Conservation (phyloP, 2,329 filamentous ascomycete genomes). For the Cylindrodendrum hubeiense region DNA sequence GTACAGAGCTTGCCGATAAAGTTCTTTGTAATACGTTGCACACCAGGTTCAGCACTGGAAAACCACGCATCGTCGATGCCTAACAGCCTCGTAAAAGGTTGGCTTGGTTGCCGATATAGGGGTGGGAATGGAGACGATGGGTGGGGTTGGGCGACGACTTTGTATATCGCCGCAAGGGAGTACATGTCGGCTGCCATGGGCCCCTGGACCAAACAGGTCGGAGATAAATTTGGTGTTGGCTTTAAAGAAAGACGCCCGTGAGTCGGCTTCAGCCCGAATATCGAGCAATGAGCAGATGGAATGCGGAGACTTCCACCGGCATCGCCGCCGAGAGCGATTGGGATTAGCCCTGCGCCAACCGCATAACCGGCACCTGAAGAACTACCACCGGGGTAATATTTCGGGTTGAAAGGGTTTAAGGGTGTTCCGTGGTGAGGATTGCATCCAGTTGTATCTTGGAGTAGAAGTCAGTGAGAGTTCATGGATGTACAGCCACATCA, state of each 20-base stretch:
- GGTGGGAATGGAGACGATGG: constrained; percentile 67
- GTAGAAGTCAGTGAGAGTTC: constrained; percentile 24
- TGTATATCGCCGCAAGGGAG: constrained; percentile 75
- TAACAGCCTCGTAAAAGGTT: constrained; percentile 60
- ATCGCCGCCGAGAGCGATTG: constrained; percentile 79
- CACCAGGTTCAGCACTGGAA: constrained; percentile 54
- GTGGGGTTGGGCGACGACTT: constrained; percentile 73
- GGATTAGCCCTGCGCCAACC: constrained; percentile 75
- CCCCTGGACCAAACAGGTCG: constrained; percentile 75
- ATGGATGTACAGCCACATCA: background rate
- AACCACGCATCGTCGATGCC: constrained; percentile 77
- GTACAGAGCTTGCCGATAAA: constrained; percentile 66
- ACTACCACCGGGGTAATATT: constrained; percentile 82
- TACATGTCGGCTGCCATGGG: constrained; percentile 76
- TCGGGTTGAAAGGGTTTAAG: constrained; percentile 77
- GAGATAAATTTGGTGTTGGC: too few species aligned
- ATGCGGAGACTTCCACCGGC: constrained; percentile 82
- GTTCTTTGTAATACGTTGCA: constrained; percentile 57
- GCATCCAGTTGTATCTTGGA: constrained; percentile 77
- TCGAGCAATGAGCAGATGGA: constrained; percentile 77
- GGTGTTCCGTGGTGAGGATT: constrained; percentile 81
- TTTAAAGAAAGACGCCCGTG: constrained; percentile 78
- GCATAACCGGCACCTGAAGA: constrained; percentile 81
- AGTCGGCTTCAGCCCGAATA: constrained; percentile 80
- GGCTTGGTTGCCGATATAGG: constrained; percentile 41